Base-by-base conservation (phyloP, 257 asterid species). In the Schizonepeta tenuifolia region DNA sequence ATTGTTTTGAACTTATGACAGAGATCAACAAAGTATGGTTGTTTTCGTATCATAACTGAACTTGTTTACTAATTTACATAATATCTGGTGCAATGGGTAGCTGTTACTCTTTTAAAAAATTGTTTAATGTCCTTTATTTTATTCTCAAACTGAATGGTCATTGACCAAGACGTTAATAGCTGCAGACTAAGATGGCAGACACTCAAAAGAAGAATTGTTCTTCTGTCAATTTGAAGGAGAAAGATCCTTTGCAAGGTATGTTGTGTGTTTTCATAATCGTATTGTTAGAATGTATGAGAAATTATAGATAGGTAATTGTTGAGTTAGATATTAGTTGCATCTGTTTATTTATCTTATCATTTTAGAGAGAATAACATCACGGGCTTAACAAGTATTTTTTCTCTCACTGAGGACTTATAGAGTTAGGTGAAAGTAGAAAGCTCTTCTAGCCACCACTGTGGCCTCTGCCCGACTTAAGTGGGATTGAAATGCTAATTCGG, bases 171-270 rank as follows among this genome's bases (percentile, higher is more conserved):
- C 79, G 46, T 56, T 36, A 58, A 17, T 60, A 67, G 69, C 53
- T 62, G 74, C 33, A 17, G 60, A 53, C 43, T 54, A 58, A 78
- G 84, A 93, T 93, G 98, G 86, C 84, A 24, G 90, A 85, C 77
- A 50, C 88, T 66, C 69, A 69, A 73, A 91, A 90, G 81, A 79
- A 59, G 75, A 84, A 77, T 65, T 26, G 83, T 73, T 78, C 87
- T 33, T 72, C 89, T 50, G 71, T 54, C 69, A 81, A 65, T 15
- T 47, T 75, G 61, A 81, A 83, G 80, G 83, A 86, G 83, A 87
- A 87, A 77, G 79, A 79, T 67, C 78, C 88, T 7, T 33, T 83
- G 65, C 86, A 84, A 78, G 97, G 96, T 93, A 82, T 54, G 68
- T 67, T 57, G 43, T 72, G 60, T 47, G 15, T 65, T 57, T 55